Evolutionary conservation across 1,284 basidiomycete species (phyloP), one percentile per base, ranked within the genome.

Genomic region (Somion occarium): DNA sequence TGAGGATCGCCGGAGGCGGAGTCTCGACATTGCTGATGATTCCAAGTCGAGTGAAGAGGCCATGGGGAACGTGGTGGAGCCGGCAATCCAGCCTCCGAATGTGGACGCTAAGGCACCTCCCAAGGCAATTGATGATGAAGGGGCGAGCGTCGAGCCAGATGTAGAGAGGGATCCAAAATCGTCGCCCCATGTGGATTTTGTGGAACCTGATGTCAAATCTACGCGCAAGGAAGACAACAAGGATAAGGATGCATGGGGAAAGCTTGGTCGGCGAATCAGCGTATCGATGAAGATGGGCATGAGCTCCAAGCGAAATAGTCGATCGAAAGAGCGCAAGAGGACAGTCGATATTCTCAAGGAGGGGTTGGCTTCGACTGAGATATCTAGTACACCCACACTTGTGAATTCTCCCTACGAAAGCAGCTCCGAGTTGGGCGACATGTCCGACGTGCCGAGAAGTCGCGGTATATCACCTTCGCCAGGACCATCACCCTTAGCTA

Each of bases 221-320:
- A 19, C 5, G 22, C 13, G 22, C 13, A 43, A 24, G n/a, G 42
- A 24, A 19, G 50, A 54, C 46, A 56, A 62, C 13, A 64, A 61
- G 57, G 58, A 63, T 26, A 73, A 73, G 47, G 76, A 77, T 52
- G 66, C 72, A 24, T 85, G 83, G 82, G 69, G 73, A 20, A 82
- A 78, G 61, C 57, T 86, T 38, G 74, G 82, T n/a, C 69, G 80
- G 56, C 69, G 82, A 51, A 75, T 86, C 54, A 85, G 79, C 56
- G 59, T 64, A 45, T 61, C 61, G 37, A 68, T 79, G 59, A 71
- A 73, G 11, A 72, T 85, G 46, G 74, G 78, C 61, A 65, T 24
- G 66, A 43, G 23, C 19, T n/a, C 18, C 13, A 43, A 43, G 22
- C 49, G 58, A 37, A 44, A 50, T 26, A 66, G 65, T 47, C 61